phyloP scores from a whole-genome alignment of 208 protist species.

The Trypanosomatidae sp. region DNA sequence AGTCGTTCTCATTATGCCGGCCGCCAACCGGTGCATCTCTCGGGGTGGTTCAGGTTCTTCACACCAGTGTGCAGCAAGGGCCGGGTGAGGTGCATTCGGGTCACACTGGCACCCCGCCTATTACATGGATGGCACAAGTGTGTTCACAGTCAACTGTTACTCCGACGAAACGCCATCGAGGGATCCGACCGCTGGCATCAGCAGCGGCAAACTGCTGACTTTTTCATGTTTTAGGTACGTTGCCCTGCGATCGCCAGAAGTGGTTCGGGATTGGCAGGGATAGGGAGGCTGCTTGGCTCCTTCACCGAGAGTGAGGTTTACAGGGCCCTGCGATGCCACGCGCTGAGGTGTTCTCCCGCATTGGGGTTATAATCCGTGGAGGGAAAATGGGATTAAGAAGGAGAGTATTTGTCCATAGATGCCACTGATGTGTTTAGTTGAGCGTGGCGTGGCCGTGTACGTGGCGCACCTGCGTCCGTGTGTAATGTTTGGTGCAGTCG shows the following conservation, averaged over 20 bases:
- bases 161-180: neutral
- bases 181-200: neutral
- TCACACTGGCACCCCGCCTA: neutral
- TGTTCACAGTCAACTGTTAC: neutral
- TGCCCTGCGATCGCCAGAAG: neutral
- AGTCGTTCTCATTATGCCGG: neutral
- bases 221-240: neutral
- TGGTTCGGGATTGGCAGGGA: neutral
- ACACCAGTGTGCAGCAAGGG: neutral
- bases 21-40: neutral
- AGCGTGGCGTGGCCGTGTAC: neutral
- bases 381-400: neutral
- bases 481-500: neutral
- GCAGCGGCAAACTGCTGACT: neutral
- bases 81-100: neutral
- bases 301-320: neutral
- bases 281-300: neutral
- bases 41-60: neutral
- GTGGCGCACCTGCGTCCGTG: neutral
- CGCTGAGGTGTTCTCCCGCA: neutral
- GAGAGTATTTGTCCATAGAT: neutral
- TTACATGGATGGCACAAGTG: neutral
- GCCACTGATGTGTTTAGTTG: neutral
- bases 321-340: neutral
- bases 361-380: neutral